Conservation (phyloP, 1,284 basidiomycete genomes). For the Coriolopsis trogii region DNA sequence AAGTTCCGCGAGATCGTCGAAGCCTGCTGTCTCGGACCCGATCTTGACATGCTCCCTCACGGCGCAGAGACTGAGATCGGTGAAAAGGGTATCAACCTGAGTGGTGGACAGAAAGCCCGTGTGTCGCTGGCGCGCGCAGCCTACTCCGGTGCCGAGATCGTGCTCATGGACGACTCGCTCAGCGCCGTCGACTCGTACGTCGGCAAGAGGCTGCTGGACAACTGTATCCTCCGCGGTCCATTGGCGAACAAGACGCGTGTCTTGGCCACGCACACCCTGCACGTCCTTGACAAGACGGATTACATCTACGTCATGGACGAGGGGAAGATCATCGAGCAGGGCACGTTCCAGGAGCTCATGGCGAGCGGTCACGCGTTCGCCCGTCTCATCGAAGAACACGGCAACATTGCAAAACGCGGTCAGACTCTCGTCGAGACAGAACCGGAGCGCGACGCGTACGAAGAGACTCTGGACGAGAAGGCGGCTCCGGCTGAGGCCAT, state of each 20-base stretch:
- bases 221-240: constrained; percentile 62
- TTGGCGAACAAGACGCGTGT: constrained; percentile 67
- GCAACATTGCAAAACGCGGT: constrained; percentile 42
- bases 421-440: constrained; percentile 25
- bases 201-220: constrained; percentile 61
- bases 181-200: constrained; percentile 77
- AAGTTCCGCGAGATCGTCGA: constrained; percentile 57
- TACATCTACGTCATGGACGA: constrained; percentile 78
- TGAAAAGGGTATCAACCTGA: constrained; percentile 79
- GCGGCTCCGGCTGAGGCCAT: background rate
- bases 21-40: constrained; percentile 66
- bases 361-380: constrained; percentile 54
- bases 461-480: background rate
- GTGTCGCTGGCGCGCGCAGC: constrained; percentile 82
- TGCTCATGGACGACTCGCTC: constrained; percentile 74
- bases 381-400: constrained; percentile 64
- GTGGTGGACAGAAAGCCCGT: constrained; percentile 64
- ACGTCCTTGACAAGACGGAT: constrained; percentile 66
- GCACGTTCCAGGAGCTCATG: constrained; percentile 62
- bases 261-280: constrained; percentile 77
- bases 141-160: constrained; percentile 75
- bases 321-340: constrained; percentile 65
- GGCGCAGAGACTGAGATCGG: constrained; percentile 82
- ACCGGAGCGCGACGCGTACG: constrained; percentile 23
- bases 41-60: constrained; percentile 66